These are phyloP conservation scores for Rutstroemia sp. DNA, from an alignment of 2,329 filamentous ascomycete species.

Conservation along the genomic window DNA sequence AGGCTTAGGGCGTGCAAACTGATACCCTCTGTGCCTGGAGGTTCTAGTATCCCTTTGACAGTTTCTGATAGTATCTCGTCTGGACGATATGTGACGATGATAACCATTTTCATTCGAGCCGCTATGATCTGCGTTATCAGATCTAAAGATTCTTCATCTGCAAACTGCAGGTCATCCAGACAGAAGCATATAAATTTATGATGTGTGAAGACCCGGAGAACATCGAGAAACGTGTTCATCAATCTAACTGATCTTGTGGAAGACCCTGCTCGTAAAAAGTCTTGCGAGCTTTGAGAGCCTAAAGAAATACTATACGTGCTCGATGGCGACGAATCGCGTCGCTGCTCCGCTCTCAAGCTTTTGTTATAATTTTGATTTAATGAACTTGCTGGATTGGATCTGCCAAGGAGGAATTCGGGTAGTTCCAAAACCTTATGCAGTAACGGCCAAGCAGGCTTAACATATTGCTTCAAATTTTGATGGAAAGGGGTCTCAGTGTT, in stretches of 20 bases:
- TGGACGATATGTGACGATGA: conserved; percentile 67
- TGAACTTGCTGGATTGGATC: conserved; percentile 13
- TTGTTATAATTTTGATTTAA: conserved; percentile 25
- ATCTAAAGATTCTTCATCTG: conserved; percentile 80
- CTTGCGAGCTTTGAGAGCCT: conserved; percentile 47
- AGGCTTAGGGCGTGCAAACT: conserved; percentile 23
- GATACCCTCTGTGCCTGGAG: conserved; percentile 46
- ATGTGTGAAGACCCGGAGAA: conserved; percentile 71
- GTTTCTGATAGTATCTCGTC: conserved; percentile 54
- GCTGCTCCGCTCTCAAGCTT: conserved; percentile 22
- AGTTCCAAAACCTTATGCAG: conserved; percentile 54
- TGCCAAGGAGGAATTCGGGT: conserved; percentile 61
- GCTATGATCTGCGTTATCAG: conserved; percentile 74
- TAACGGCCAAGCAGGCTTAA: conserved; percentile 57
- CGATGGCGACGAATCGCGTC: conserved; percentile 25
- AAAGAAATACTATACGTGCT: conserved; percentile 25
- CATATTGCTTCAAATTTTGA: conserved; percentile 52
- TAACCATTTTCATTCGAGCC: conserved; percentile 66
- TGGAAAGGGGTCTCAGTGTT: conserved; percentile 60
- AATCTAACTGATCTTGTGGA: conserved; percentile 63
- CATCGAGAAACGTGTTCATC: conserved; percentile 82
- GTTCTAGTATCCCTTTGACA: conserved; percentile 47
- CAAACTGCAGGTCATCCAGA: conserved; percentile 80
- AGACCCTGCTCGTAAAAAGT: conserved; percentile 50
- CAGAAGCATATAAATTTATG: conserved; percentile 78